Base-by-base conservation (phyloP, 306 rosid genomes). In the Cercis canadensis region DNA sequence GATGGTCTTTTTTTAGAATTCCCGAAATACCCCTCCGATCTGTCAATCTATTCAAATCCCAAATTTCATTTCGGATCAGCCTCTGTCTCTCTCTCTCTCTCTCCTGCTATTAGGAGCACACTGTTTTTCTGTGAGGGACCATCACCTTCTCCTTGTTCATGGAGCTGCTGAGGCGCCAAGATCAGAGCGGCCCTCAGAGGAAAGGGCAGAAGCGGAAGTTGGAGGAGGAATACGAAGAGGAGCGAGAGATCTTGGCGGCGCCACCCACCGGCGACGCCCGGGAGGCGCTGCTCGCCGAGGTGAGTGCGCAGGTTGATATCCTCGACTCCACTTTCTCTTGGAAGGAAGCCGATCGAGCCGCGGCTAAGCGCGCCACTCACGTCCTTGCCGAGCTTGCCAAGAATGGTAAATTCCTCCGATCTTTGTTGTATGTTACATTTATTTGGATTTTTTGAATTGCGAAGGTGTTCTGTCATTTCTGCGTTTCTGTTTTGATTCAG, bases 341-440 rank as follows among this genome's bases (percentile, higher is more conserved):
- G 95, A 85, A 53, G 19, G 99, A 94, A 59, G 17, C 90, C 58
- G 99, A 94, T 75, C 88, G 99, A 58, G 89, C 92, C 7, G 84
- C 92, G 9, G 95, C 97, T 15, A 94, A 91, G 83, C 96, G 97
- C 41, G 95, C 99, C 72, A 91, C 99, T 67, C 97, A 94, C 63
- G 92, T 89, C 73, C 97, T 94, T 61, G 92, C 99, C 77, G 99
- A 94, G 82, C 96, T 94, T 58, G 97, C 97, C 18, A 94, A 94
- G 76, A 94, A 89, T 53, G 99, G 99, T 94, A 82, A 69, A 24
- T 62, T 59, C 44, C 47, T 63, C 68, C 67, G 87, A 88, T 87
- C 87, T 85, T 5, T 70, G 61, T 68, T 32, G 5, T 21, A 6
- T 65, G 11, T 81, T 32, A 31, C 61, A 55, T 68, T 34, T 70